Percentiles rank a stretch among this genome's conserved stretches.
phyloP scores from a whole-genome alignment of 768 basidiomycete genomes.

The Tephrocybe sp. region DNA sequence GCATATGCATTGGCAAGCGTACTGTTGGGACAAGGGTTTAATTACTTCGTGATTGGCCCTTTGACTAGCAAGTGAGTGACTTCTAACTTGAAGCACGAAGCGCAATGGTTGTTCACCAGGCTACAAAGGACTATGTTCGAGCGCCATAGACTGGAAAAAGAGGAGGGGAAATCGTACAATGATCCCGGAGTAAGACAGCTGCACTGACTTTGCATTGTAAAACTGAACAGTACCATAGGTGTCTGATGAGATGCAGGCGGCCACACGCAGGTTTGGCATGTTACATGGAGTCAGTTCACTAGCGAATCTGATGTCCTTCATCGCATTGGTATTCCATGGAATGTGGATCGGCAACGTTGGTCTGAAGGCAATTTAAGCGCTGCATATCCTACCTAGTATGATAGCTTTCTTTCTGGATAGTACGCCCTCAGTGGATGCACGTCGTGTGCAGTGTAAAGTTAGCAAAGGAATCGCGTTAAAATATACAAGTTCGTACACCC shows the following conservation, averaged over 20 bases:
- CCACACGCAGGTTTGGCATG: conserved; percentile 63
- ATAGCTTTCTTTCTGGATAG: neutral
- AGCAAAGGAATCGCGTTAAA: conserved; percentile 17
- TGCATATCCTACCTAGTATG: neutral
- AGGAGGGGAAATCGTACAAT: conserved; percentile 65
- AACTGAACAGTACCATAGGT: conserved; percentile 35
- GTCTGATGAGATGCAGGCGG: conserved; percentile 63
- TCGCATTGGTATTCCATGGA: conserved; percentile 65
- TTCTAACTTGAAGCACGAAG: neutral
- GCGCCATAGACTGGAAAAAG: conserved; percentile 70
- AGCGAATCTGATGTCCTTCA: conserved; percentile 58
- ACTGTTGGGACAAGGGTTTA: conserved; percentile 49
- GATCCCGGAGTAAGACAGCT: conserved; percentile 52
- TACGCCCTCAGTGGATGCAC: conserved; percentile 7
- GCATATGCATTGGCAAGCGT: conserved; percentile 52
- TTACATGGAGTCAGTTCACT: conserved; percentile 71
- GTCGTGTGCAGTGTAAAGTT: conserved; percentile 10
- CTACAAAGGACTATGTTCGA: conserved; percentile 66
- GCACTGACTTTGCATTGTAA: conserved; percentile 3
- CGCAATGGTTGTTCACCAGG: neutral
- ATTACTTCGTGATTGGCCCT: conserved; percentile 71
- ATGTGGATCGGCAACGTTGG: conserved; percentile 65
- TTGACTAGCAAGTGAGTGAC: conserved; percentile 59
- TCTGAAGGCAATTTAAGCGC: conserved; percentile 34
- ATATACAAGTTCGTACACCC: conserved; percentile 29